These are phyloP conservation scores for Penicillium sumatraense DNA, from an alignment of 2,329 filamentous ascomycete species.

Conservation along the genomic window DNA sequence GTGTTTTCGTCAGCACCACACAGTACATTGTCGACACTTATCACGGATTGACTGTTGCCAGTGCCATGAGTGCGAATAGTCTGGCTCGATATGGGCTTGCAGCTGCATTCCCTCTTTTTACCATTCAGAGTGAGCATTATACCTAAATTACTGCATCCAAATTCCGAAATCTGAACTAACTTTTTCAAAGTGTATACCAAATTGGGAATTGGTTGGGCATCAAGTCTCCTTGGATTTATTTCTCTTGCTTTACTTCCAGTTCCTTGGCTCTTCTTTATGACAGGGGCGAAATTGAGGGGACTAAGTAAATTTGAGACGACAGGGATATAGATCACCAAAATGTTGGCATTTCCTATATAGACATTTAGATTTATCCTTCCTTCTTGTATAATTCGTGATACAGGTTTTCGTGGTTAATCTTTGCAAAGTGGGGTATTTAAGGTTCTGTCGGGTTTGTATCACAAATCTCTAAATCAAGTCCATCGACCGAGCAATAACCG, in stretches of 20 bases:
- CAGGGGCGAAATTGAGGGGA: conserved; percentile 39
- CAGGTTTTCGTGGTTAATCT: too few relatives aligned
- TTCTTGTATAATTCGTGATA: too few relatives aligned
- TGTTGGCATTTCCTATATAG: too few relatives aligned
- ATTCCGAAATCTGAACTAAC: background rate
- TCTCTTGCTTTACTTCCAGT: conserved; percentile 47
- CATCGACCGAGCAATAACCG: too few relatives aligned
- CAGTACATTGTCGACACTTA: conserved; percentile 23
- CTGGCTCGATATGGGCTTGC: conserved; percentile 23
- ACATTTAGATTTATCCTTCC: background rate
- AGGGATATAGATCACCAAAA: background rate
- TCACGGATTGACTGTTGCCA: conserved; percentile 22
- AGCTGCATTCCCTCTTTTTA: conserved; percentile 23
- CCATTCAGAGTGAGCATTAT: conserved; percentile 21
- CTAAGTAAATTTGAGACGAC: conserved; percentile 20
- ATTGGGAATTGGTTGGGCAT: conserved; percentile 65
- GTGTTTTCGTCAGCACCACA: conserved; percentile 24
- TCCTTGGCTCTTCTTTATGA: conserved; percentile 52
- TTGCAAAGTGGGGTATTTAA: too few relatives aligned
- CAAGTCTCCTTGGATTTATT: conserved; percentile 63
- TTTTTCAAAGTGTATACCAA: conserved; percentile 58
- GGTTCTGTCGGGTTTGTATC: too few relatives aligned
- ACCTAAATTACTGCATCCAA: background rate
- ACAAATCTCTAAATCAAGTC: too few relatives aligned
- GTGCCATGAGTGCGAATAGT: conserved; percentile 26